Evolutionary conservation across 169 alveolate genomes (phyloP).

Genomic region (Perkinsus marinus): DNA sequence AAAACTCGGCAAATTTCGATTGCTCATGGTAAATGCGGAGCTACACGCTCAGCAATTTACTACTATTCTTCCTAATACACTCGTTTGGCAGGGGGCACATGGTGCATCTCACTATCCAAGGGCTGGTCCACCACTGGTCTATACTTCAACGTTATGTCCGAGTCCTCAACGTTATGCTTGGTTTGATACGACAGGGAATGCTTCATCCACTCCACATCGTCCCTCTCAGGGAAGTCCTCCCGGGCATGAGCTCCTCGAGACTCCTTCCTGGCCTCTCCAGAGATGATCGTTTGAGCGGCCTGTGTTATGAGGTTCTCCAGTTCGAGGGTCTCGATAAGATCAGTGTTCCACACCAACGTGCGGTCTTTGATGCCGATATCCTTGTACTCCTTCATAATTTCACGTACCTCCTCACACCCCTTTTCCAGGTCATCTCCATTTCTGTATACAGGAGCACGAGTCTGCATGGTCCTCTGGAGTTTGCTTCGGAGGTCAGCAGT

Average conservation of each 20-base stretch:
- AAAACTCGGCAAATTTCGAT: not conserved
- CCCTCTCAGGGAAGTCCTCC: constrained; percentile 85
- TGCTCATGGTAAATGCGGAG: not conserved
- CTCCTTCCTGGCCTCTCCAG: constrained; percentile 87
- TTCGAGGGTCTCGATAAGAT: constrained; percentile 83
- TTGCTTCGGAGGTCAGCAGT: constrained; percentile 59
- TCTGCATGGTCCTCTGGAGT: constrained; percentile 79
- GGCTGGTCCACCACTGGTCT: constrained; percentile 71
- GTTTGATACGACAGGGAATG: constrained; percentile 77
- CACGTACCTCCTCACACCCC: constrained; percentile 65
- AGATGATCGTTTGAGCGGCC: constrained; percentile 73
- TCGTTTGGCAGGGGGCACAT: constrained; percentile 66
- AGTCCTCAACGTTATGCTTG: constrained; percentile 41
- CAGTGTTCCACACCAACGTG: constrained; percentile 85
- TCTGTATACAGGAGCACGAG: constrained; percentile 89
- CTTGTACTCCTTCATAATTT: constrained; percentile 49
- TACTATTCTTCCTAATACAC: constrained; percentile 25
- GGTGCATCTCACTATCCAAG: constrained; percentile 68
- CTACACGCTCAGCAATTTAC: not conserved
- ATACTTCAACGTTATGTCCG: constrained; percentile 47
- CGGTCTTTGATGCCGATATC: constrained; percentile 73
- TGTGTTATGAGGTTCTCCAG: constrained; percentile 78
- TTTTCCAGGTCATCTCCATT: constrained; percentile 61
- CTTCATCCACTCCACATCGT: constrained; percentile 87
- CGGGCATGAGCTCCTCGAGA: constrained; percentile 97